These are phyloP conservation scores for Paracamarosporium sp. DNA, from an alignment of 2,329 filamentous ascomycete genomes.

Conservation along the genomic window DNA sequence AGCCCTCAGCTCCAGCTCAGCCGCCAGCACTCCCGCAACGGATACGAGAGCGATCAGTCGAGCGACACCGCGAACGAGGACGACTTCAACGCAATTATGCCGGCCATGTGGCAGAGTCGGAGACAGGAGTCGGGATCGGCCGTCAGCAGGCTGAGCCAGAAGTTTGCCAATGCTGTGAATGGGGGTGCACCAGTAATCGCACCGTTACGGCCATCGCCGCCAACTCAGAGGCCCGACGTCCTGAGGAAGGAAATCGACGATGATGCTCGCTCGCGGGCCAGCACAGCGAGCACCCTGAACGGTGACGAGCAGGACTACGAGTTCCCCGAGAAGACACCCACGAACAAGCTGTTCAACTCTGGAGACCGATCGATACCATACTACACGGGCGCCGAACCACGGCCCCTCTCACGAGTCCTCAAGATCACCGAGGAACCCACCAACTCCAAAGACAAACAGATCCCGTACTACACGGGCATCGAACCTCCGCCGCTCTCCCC, in stretches of 20 bases:
- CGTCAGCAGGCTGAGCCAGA: constrained; percentile 32
- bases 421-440: neutral
- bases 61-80: constrained; percentile 39
- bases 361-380: neutral
- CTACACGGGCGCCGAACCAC: neutral
- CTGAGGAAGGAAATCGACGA: constrained; percentile 29
- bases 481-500: constrained; percentile 1
- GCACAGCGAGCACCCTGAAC: constrained; percentile 42
- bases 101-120: constrained; percentile 35
- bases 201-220: constrained; percentile 13
- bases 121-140: constrained; percentile 26
- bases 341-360: neutral
- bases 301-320: constrained; percentile 38
- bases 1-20: constrained; percentile 32
- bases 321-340: constrained; percentile 36
- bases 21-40: constrained; percentile 21
- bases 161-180: constrained; percentile 20
- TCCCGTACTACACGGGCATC: neutral
- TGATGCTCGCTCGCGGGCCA: constrained; percentile 38
- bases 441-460: neutral
- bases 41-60: constrained; percentile 42
- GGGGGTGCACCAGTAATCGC: constrained; percentile 7
- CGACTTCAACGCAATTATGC: constrained; percentile 27
- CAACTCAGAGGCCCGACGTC: neutral
- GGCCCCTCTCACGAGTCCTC: neutral